phyloP scores from a whole-genome alignment of 768 basidiomycete species.

The Boletellus ananas region DNA sequence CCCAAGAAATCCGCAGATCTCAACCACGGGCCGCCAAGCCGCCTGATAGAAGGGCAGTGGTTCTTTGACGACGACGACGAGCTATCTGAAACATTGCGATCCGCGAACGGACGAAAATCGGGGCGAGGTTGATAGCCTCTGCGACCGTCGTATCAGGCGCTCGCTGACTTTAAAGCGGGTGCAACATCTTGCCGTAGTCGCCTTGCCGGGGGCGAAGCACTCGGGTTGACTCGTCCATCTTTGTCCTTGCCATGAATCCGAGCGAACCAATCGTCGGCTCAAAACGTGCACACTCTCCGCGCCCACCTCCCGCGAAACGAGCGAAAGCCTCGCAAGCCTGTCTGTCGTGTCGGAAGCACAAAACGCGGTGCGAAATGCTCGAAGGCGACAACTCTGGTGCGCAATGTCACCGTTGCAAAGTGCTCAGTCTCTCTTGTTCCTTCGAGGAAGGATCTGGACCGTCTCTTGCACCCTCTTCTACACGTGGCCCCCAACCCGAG shows the following conservation, averaged over 20 bases:
- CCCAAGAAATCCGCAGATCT: conserved; percentile 1
- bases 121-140: conserved; percentile 3
- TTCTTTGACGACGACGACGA: background rate
- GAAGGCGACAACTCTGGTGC: conserved; percentile 35
- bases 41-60: no score
- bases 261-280: conserved; percentile 23
- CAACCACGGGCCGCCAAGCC: no score
- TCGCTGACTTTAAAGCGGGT: conserved; percentile 30
- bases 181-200: conserved; percentile 5
- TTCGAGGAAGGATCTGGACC: conserved; percentile 35
- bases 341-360: conserved; percentile 44
- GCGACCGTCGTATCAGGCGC: conserved; percentile 1
- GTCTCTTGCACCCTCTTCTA: conserved; percentile 14
- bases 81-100: background rate
- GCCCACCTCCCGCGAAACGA: conserved; percentile 32
- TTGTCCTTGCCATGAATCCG: conserved; percentile 10
- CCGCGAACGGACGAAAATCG: no score
- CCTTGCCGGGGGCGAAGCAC: conserved; percentile 6
- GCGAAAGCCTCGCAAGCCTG: conserved; percentile 45
- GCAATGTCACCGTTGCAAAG: conserved; percentile 49
- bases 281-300: conserved; percentile 32
- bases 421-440: conserved; percentile 44
- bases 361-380: conserved; percentile 49
- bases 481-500: conserved; percentile 20
- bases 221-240: conserved; percentile 3